Evolutionary conservation across 352 stramenopile species (phyloP).

Genomic region (Blastocystis sp.): DNA sequence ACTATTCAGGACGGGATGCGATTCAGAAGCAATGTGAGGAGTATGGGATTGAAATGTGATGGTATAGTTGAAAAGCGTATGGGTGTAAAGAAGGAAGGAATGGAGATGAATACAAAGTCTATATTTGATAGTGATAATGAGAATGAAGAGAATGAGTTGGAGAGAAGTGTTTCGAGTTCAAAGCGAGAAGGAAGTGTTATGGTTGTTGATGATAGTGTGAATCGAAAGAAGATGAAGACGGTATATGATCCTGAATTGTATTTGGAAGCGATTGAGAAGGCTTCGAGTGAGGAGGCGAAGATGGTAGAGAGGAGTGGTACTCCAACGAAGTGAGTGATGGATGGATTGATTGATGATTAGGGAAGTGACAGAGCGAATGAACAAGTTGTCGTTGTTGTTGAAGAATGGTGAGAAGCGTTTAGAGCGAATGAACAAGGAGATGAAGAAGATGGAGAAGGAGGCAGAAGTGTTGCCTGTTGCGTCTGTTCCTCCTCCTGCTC

Average conservation of each 20-base stretch:
- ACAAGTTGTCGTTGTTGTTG: too few relatives aligned
- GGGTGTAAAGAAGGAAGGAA: not conserved
- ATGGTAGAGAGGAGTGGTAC: not conserved
- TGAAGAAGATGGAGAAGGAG: not conserved
- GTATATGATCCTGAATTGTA: conserved; percentile 15
- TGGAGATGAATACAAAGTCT: not conserved
- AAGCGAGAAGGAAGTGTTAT: not conserved
- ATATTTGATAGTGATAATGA: conserved; percentile 50
- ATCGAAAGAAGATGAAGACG: not conserved
- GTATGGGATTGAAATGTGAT: not conserved
- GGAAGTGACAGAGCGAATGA: too few relatives aligned
- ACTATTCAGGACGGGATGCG: conserved; percentile 1
- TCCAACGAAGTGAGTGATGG: not conserved
- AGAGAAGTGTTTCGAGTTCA: not conserved
- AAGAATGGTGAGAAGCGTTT: too few relatives aligned
- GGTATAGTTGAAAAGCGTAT: conserved; percentile 8
- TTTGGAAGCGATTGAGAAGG: conserved; percentile 33
- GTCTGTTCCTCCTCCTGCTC: not conserved
- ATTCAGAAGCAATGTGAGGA: conserved; percentile 19
- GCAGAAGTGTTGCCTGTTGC: not conserved
- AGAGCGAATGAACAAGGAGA: not conserved
- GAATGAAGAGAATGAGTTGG: not conserved
- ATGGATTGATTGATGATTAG: too few relatives aligned
- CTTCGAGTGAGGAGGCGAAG: not conserved
- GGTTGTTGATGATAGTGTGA: not conserved